Percentiles rank a stretch among this genome's conserved stretches.
These are phyloP conservation scores for Trichoderma sp. DNA, from an alignment of 2,329 filamentous ascomycete genomes.

Conservation along the genomic window DNA sequence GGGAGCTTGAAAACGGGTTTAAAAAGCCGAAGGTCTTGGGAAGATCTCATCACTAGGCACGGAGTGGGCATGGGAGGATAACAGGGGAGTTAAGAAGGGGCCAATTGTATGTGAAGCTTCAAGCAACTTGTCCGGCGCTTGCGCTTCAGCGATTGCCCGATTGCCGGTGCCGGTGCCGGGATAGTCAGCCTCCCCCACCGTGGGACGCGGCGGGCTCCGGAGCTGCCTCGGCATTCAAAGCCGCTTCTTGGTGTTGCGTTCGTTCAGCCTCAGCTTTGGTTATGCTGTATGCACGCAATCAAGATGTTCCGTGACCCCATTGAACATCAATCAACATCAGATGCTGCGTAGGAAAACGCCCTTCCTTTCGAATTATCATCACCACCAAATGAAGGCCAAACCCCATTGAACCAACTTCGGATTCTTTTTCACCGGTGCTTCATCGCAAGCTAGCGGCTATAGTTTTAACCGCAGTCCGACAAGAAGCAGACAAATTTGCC, in stretches of 20 bases:
- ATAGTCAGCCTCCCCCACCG: constrained; percentile 21
- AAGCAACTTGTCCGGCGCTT: background rate
- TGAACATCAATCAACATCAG: background rate
- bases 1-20: too few species aligned
- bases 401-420: constrained; percentile 3
- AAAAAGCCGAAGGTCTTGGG: constrained; percentile 10
- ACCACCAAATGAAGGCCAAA: too few species aligned
- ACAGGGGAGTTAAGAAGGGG: too few species aligned
- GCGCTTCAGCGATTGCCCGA: constrained; percentile 27
- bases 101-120: background rate
- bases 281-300: background rate
- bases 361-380: too few species aligned
- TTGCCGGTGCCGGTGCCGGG: constrained; percentile 27
- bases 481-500: background rate
- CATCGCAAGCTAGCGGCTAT: constrained; percentile 16
- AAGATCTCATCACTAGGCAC: background rate
- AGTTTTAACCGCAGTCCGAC: constrained; percentile 10
- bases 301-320: background rate
- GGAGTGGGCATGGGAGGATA: too few species aligned
- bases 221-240: constrained; percentile 12
- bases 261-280: too few species aligned
- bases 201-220: constrained; percentile 26
- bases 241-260: background rate
- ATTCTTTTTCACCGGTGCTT: background rate
- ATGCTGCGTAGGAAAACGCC: background rate